phyloP scores from a whole-genome alignment of 331 rosid species.

The Pyracantha coccinea region DNA sequence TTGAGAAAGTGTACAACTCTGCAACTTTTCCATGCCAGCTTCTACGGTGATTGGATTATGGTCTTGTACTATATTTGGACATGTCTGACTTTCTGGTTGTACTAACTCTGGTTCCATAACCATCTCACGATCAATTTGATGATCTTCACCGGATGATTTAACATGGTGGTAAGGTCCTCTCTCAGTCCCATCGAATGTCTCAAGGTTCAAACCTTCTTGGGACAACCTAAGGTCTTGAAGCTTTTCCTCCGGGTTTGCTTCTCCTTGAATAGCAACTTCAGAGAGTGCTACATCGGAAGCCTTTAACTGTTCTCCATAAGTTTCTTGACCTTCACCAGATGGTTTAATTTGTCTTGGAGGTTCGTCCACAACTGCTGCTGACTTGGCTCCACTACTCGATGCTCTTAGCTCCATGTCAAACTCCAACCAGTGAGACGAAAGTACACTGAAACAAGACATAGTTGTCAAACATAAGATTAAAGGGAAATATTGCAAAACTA shows the following conservation, averaged over 20 bases:
- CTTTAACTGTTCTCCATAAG: conserved; percentile 18
- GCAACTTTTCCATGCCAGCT: conserved; percentile 35
- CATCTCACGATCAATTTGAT: conserved; percentile 19
- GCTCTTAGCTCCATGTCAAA: conserved; percentile 28
- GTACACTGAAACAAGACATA: conserved; percentile 36
- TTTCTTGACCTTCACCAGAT: conserved; percentile 26
- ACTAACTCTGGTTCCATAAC: conserved; percentile 16
- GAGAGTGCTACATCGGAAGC: not conserved
- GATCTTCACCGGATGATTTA: conserved; percentile 19
- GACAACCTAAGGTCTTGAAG: conserved; percentile 13
- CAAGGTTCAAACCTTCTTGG: conserved; percentile 22
- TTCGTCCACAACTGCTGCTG: conserved; percentile 11
- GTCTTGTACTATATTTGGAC: conserved; percentile 19
- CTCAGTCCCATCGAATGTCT: conserved; percentile 15
- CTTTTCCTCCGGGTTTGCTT: conserved; percentile 6
- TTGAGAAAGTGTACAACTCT: conserved; percentile 19
- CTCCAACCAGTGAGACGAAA: conserved; percentile 30
- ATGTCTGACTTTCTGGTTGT: conserved; percentile 18
- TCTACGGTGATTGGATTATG: conserved; percentile 8
- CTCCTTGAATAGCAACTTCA: conserved; percentile 20
- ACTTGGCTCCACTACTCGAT: conserved; percentile 15
- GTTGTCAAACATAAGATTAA: not conserved
- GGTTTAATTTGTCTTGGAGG: conserved; percentile 16
- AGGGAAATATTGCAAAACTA: not conserved
- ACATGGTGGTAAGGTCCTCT: conserved; percentile 19